A percentile compares a stretch with the other conserved stretches of the same genome.
Evolutionary conservation across 108 stramenopile genomes (phyloP).

Genomic region (Pseudonitzschia delicatissima): DNA sequence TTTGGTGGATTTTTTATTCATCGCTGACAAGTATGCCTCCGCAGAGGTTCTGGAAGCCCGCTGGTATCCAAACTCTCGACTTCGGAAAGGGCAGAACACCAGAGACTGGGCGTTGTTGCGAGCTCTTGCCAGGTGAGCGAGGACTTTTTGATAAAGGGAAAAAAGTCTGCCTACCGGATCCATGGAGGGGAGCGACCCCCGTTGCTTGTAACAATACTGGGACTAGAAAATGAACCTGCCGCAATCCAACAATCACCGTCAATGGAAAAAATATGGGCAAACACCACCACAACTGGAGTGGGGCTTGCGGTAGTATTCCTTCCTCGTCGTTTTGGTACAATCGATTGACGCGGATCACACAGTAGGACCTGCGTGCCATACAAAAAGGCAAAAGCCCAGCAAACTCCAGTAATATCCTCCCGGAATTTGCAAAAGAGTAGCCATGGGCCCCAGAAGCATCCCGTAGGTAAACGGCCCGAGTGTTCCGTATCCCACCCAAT

Average conservation of each 20-base stretch:
- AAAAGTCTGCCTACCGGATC: slow-evolving; percentile 39
- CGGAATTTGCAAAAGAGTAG: slow-evolving; percentile 23
- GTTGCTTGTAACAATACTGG: slow-evolving; percentile 27
- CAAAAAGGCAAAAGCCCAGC: slow-evolving; percentile 21
- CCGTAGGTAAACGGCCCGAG: slow-evolving; percentile 24
- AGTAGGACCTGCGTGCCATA: slow-evolving; percentile 40
- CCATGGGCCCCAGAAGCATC: slow-evolving; percentile 33
- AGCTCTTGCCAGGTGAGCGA: slow-evolving; percentile 39
- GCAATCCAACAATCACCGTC: slow-evolving; percentile 40
- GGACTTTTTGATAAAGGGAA: slow-evolving; percentile 32
- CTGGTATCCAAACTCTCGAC: slow-evolving; percentile 25
- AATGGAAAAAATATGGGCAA: slow-evolving; percentile 42
- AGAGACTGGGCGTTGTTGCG: slow-evolving; percentile 28
- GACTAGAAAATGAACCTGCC: slow-evolving; percentile 44
- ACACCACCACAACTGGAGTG: slow-evolving; percentile 35
- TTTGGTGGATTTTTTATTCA: too few species aligned
- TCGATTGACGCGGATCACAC: slow-evolving; percentile 42
- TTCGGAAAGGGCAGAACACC: slow-evolving; percentile 28
- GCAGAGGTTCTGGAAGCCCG: slow-evolving; percentile 23
- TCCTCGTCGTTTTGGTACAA: slow-evolving; percentile 27
- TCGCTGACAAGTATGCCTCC: too few species aligned
- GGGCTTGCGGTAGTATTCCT: slow-evolving; percentile 3
- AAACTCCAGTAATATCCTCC: slow-evolving; percentile 33
- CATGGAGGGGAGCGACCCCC: slow-evolving; percentile 4
- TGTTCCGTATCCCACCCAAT: slow-evolving; percentile 50